Conservation (phyloP, 202 grass and related monocot genomes). For the Setaria viridis region DNA sequence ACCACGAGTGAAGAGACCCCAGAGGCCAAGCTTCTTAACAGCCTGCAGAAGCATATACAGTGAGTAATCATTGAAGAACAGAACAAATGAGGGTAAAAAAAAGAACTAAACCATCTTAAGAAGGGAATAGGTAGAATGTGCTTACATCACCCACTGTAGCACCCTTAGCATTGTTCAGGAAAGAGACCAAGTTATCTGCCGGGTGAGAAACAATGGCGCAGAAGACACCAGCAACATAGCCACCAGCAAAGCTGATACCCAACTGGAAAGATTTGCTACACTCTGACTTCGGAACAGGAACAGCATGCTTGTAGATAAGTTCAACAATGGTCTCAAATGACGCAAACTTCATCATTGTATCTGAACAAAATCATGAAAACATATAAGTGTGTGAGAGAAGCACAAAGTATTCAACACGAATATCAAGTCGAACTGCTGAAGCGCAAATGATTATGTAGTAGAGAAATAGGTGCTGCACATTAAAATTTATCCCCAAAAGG, state of each 20-base stretch:
- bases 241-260: slow-evolving; percentile 65
- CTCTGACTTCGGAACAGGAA: slow-evolving; percentile 61
- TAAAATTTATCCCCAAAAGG: background rate
- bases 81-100: background rate
- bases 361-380: slow-evolving; percentile 42
- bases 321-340: slow-evolving; percentile 73
- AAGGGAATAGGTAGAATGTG: slow-evolving; percentile 7
- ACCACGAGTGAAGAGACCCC: slow-evolving; percentile 78
- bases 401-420: background rate
- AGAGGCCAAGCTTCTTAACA: slow-evolving; percentile 76
- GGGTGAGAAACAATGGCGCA: slow-evolving; percentile 68
- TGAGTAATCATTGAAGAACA: background rate
- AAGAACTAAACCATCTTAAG: slow-evolving; percentile 14
- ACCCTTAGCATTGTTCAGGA: slow-evolving; percentile 72
- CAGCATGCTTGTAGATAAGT: slow-evolving; percentile 66
- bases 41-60: slow-evolving; percentile 51
- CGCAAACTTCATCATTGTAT: slow-evolving; percentile 84
- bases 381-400: background rate
- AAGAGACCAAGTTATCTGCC: slow-evolving; percentile 69
- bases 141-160: slow-evolving; percentile 71
- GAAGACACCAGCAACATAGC: slow-evolving; percentile 66
- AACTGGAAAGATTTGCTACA: slow-evolving; percentile 64
- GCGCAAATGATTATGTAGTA: background rate
- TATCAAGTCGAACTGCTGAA: background rate
- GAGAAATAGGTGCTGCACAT: background rate